Percentiles rank a stretch among this genome's conserved stretches.
Evolutionary conservation across 768 basidiomycete species (phyloP).

Genomic region (Agrocybe chaxingu): DNA sequence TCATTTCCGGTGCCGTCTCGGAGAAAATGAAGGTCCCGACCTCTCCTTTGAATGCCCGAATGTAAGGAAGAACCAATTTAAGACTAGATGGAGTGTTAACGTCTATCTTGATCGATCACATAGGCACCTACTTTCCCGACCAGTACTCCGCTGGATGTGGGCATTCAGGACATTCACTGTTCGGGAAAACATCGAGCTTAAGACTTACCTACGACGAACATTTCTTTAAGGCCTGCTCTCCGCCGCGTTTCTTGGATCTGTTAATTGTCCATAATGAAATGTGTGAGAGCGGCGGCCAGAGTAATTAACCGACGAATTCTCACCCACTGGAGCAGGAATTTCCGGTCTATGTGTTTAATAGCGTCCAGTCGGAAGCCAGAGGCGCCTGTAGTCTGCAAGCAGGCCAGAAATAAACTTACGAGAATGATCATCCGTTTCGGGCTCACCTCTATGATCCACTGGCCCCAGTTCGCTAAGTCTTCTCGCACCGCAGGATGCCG

Average conservation of each 20-base stretch:
- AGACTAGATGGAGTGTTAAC: constrained; percentile 30
- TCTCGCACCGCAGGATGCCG: constrained; percentile 75
- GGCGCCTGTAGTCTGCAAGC: constrained; percentile 58
- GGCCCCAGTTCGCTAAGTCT: constrained; percentile 75
- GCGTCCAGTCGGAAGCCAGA: constrained; percentile 86
- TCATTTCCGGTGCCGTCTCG: neutral
- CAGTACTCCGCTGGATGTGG: constrained; percentile 73
- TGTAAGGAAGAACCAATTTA: constrained; percentile 51
- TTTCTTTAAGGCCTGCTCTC: constrained; percentile 35
- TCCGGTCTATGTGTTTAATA: constrained; percentile 82
- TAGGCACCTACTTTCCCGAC: constrained; percentile 57
- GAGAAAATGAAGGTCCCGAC: constrained; percentile 31
- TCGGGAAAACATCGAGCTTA: neutral
- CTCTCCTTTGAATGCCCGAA: constrained; percentile 62
- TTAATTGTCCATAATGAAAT: neutral
- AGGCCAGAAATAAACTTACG: constrained; percentile 4
- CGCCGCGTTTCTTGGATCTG: constrained; percentile 55
- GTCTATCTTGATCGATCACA: neutral
- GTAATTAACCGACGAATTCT: constrained; percentile 15
- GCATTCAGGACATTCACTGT: neutral
- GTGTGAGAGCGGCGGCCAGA: neutral
- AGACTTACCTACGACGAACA: constrained; percentile 57
- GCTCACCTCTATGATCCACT: constrained; percentile 62
- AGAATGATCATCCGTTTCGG: neutral
- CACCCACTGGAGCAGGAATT: constrained; percentile 70